Percentiles rank a stretch among this genome's conserved stretches.
phyloP scores from a whole-genome alignment of 2,329 filamentous ascomycete species.

The Fusarium bactridioides region DNA sequence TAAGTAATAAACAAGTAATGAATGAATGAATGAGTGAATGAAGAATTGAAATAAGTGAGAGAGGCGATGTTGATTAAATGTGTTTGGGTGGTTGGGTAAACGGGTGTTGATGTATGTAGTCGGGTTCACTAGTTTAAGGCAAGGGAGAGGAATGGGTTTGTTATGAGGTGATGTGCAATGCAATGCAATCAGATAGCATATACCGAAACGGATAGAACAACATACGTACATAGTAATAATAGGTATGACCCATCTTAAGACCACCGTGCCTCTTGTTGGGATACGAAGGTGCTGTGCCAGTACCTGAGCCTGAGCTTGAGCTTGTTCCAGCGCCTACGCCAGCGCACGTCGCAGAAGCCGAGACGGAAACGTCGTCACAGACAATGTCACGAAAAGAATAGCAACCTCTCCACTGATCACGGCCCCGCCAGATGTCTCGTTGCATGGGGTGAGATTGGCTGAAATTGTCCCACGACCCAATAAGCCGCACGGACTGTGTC shows the following conservation, averaged over 20 bases:
- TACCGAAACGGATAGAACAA: conserved; percentile 39
- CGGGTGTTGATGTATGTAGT: conserved; percentile 13
- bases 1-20: not conserved
- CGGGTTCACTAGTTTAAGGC: conserved; percentile 23
- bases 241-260: conserved; percentile 89
- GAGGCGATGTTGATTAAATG: conserved; percentile 28
- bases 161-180: conserved; percentile 10
- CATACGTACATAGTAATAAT: conserved; percentile 97
- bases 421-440: conserved; percentile 76
- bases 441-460: conserved; percentile 80
- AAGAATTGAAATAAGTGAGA: conserved; percentile 20
- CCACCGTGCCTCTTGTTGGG: conserved; percentile 71
- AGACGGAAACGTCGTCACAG: conserved; percentile 72
- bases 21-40: not conserved
- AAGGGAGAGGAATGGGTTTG: conserved; percentile 32
- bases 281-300: conserved; percentile 36
- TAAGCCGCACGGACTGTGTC: conserved; percentile 75
- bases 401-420: conserved; percentile 84
- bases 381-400: conserved; percentile 87
- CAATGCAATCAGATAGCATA: conserved; percentile 4
- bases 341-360: conserved; percentile 36
- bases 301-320: conserved; percentile 22
- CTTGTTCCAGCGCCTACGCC: conserved; percentile 34
- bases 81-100: conserved; percentile 25
- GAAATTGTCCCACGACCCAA: conserved; percentile 98